Conservation (phyloP, 148 eudicot species). For the Heliosperma pusillum region DNA sequence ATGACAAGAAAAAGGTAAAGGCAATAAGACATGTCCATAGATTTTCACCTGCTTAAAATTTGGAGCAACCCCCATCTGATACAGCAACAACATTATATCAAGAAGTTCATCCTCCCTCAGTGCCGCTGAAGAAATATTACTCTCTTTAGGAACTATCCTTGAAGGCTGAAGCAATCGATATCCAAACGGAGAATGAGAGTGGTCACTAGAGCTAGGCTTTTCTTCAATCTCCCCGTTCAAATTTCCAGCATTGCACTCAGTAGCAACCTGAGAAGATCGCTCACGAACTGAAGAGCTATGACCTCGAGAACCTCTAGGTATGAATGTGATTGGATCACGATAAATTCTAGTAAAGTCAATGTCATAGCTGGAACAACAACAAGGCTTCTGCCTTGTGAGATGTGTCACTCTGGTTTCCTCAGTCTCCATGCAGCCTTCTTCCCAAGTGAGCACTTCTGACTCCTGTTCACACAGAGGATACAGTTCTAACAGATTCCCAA, state of each 20-base stretch:
- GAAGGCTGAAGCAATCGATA: constrained; percentile 62
- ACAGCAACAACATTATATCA: constrained; percentile 79
- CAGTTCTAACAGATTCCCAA: constrained; percentile 47
- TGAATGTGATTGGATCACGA: constrained; percentile 50
- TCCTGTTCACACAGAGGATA: constrained; percentile 49
- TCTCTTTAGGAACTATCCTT: constrained; percentile 52
- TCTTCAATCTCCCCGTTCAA: constrained; percentile 84
- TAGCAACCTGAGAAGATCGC: constrained; percentile 75
- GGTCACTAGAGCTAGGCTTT: constrained; percentile 90
- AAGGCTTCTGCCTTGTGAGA: constrained; percentile 63
- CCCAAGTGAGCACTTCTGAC: constrained; percentile 78
- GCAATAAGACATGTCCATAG: not conserved
- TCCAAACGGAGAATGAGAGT: constrained; percentile 63
- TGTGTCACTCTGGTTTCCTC: constrained; percentile 72
- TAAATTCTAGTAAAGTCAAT: constrained; percentile 51
- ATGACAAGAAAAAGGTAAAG: not conserved
- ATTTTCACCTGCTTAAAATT: constrained; percentile 75
- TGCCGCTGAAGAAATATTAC: constrained; percentile 56
- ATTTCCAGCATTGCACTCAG: constrained; percentile 73
- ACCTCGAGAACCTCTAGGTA: constrained; percentile 62
- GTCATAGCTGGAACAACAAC: constrained; percentile 82
- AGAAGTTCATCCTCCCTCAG: constrained; percentile 90
- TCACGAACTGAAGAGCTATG: constrained; percentile 65
- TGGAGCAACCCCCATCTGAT: constrained; percentile 90
- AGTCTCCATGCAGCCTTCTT: constrained; percentile 91